These are phyloP conservation scores for Backusella tuberculispora DNA, from an alignment of 192 early-diverging fungal species.

Conservation along the genomic window DNA sequence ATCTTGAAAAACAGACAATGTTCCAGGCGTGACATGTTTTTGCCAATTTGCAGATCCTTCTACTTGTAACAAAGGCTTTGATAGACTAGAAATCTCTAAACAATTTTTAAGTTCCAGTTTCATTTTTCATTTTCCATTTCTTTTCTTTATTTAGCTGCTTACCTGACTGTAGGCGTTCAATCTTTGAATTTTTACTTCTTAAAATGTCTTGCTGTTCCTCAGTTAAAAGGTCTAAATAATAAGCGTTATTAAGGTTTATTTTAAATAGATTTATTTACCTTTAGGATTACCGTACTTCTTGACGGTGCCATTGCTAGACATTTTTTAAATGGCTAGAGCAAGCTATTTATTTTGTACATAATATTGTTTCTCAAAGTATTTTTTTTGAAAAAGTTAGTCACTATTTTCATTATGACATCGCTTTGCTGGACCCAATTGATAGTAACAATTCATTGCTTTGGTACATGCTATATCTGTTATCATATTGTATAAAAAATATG, in stretches of 20 bases:
- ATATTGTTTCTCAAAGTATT: neutral
- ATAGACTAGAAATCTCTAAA: conserved; percentile 35
- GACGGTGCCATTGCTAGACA: conserved; percentile 6
- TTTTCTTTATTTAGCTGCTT: neutral
- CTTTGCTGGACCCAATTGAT: too few relatives aligned
- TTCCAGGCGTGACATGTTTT: conserved; percentile 50
- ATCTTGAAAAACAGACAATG: conserved; percentile 52
- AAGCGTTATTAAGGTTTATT: neutral
- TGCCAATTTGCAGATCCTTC: conserved; percentile 35
- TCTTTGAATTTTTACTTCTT: conserved; percentile 32
- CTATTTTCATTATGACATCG: conserved; percentile 10
- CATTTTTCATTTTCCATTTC: neutral
- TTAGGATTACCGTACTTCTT: conserved; percentile 10
- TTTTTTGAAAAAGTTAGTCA: conserved; percentile 5
- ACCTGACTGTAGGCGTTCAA: conserved; percentile 42
- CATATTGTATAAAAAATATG: too few relatives aligned
- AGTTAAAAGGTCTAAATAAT: conserved; percentile 32
- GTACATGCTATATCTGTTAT: too few relatives aligned
- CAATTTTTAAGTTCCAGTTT: neutral
- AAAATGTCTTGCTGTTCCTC: conserved; percentile 44
- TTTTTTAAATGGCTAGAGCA: neutral
- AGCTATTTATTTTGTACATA: neutral
- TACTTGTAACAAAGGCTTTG: conserved; percentile 27
- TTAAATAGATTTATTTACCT: neutral
- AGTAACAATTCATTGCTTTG: too few relatives aligned